Evolutionary conservation across 805 yeast genomes (phyloP).

Genomic region (Barnettozyma botsteinii): DNA sequence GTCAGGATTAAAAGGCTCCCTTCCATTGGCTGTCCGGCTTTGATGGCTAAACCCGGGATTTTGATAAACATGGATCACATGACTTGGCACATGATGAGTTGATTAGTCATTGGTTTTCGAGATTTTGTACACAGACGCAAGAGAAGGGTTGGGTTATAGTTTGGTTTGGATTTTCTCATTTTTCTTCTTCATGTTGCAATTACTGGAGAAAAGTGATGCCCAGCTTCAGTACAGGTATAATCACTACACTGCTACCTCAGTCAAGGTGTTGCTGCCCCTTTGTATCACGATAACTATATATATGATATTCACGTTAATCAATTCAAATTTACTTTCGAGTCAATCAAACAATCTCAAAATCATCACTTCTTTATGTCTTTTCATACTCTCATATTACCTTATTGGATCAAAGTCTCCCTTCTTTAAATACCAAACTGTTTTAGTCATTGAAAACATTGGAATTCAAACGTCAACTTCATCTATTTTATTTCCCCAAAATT

Average conservation of each 20-base stretch:
- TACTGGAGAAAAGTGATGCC: neutral
- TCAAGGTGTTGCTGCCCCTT: too few species aligned
- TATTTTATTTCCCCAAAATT: slow-evolving; percentile 16
- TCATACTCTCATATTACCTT: neutral
- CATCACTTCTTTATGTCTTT: neutral
- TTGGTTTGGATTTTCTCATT: too few species aligned
- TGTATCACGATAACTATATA: neutral
- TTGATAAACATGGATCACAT: too few species aligned
- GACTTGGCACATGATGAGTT: too few species aligned
- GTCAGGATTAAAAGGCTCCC: too few species aligned
- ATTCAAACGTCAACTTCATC: slow-evolving; percentile 36
- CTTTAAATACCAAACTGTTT: slow-evolving; percentile 27
- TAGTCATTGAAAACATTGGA: slow-evolving; percentile 41
- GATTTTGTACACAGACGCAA: too few species aligned
- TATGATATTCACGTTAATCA: neutral
- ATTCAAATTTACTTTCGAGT: neutral
- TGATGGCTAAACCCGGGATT: too few species aligned
- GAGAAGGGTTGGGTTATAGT: too few species aligned
- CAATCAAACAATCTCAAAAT: neutral
- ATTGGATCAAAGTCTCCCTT: neutral
- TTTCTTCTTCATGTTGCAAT: too few species aligned
- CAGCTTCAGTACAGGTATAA: neutral
- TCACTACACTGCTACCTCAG: slow-evolving; percentile 3
- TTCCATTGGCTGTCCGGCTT: too few species aligned
- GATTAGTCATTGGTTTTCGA: too few species aligned